Conservation (phyloP, 345 rosid genomes). For the Combretum micranthum region DNA sequence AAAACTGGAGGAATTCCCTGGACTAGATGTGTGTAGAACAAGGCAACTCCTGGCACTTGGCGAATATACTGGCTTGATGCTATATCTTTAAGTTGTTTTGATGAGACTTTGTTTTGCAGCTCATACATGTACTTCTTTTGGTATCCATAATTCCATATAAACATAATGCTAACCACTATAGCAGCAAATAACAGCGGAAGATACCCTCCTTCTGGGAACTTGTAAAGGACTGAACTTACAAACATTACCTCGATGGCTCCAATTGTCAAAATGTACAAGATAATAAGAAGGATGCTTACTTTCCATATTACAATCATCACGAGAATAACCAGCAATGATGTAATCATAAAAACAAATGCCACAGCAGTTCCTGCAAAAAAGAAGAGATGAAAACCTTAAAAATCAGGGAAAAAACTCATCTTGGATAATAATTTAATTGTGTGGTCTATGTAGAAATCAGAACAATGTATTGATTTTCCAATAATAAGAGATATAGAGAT, state of each 20-base stretch:
- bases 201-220: constrained; percentile 26
- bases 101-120: constrained; percentile 10
- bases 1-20: constrained; percentile 26
- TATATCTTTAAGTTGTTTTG: not conserved
- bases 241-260: constrained; percentile 12
- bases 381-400: too few species aligned
- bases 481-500: too few species aligned
- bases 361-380: constrained; percentile 31
- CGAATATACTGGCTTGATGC: constrained; percentile 1
- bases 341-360: constrained; percentile 20
- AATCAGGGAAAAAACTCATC: too few species aligned
- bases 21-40: constrained; percentile 26
- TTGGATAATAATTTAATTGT: too few species aligned
- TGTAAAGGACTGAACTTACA: constrained; percentile 23
- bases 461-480: too few species aligned
- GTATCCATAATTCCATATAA: constrained; percentile 24
- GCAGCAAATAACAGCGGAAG: constrained; percentile 19
- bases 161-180: constrained; percentile 21
- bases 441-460: too few species aligned
- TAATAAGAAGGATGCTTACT: constrained; percentile 14
- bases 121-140: constrained; percentile 21
- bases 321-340: constrained; percentile 17
- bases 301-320: constrained; percentile 40
- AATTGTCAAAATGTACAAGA: constrained; percentile 16
- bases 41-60: constrained; percentile 16